A percentile compares a stretch with the other conserved stretches of the same genome.
phyloP scores from a whole-genome alignment of 441 rosid species.

The Populus tomentosa region DNA sequence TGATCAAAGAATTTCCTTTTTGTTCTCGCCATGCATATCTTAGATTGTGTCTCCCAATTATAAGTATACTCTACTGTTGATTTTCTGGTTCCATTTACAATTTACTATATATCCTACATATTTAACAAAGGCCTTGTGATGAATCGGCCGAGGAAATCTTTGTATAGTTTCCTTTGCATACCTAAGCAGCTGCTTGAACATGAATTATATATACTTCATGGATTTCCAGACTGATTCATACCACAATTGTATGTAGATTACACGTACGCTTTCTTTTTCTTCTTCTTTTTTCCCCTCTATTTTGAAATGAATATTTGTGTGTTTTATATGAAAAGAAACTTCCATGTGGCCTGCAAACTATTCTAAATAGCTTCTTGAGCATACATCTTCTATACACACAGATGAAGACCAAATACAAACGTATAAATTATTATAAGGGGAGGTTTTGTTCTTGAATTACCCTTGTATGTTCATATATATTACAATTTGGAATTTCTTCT shows the following conservation, averaged over 20 bases:
- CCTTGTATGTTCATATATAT: background rate
- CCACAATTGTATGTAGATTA: background rate
- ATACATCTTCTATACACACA: too few species aligned
- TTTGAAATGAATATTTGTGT: background rate
- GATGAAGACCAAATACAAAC: too few species aligned
- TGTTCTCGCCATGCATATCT: background rate
- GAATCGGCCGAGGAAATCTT: background rate
- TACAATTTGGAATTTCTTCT: background rate
- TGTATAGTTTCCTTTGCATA: background rate
- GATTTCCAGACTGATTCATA: background rate
- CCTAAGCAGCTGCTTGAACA: background rate
- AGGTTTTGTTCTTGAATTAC: background rate
- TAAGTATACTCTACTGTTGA: background rate
- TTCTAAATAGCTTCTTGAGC: too few species aligned
- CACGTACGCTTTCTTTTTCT: background rate
- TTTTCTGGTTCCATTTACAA: background rate
- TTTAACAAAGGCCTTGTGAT: background rate
- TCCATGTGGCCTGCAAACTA: too few species aligned
- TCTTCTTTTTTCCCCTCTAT: too few species aligned
- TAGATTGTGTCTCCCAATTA: background rate
- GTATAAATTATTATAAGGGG: background rate
- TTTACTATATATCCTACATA: background rate
- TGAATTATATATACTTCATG: background rate
- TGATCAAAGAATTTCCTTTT: background rate
- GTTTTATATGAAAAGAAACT: background rate